A percentile compares a stretch with the other conserved stretches of the same genome.
These are phyloP conservation scores for Aureobasidium lini DNA, from an alignment of 2,329 filamentous ascomycete genomes.

Conservation along the genomic window DNA sequence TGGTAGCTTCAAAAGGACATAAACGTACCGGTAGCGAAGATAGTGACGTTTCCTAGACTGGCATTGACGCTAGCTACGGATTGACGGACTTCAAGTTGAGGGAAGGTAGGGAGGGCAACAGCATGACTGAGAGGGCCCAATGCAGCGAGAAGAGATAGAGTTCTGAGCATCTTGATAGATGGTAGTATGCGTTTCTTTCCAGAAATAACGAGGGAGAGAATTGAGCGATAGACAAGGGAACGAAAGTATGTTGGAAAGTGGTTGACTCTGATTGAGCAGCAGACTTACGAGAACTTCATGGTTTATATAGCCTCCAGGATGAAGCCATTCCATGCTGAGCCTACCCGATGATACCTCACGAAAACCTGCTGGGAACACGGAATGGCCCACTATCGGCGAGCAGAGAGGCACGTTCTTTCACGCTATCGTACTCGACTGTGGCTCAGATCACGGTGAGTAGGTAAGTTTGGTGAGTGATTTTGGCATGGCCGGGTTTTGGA, in stretches of 20 bases:
- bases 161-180: neutral
- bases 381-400: neutral
- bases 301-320: neutral
- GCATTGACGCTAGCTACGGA: slow-evolving; percentile 28
- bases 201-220: neutral
- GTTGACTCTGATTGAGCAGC: neutral
- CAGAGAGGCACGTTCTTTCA: neutral
- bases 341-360: neutral
- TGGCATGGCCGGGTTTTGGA: neutral
- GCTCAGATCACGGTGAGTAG: neutral
- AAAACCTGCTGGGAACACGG: neutral
- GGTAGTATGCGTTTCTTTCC: neutral
- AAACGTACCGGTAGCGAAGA: slow-evolving; percentile 39
- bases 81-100: neutral
- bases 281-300: neutral
- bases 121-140: neutral
- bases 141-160: neutral
- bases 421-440: neutral
- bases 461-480: neutral
- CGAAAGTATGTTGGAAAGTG: neutral
- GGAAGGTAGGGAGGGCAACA: neutral
- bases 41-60: slow-evolving; percentile 49
- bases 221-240: neutral
- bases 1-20: neutral
- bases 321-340: neutral